Evolutionary conservation across 2,329 filamentous ascomycete genomes (phyloP).

Genomic region (Diaporthe eres): DNA sequence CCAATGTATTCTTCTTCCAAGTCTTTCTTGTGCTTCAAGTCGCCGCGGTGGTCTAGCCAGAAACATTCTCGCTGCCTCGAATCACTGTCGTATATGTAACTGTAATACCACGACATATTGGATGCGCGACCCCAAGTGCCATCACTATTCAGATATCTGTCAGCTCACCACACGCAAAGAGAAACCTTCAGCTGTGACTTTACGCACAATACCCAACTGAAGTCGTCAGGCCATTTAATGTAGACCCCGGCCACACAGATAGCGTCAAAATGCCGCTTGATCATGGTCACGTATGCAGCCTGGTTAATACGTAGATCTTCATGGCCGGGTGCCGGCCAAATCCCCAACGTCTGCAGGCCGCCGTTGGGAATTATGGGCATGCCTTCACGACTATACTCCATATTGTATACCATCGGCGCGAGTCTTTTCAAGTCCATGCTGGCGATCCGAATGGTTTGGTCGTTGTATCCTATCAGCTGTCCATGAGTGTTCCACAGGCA

Average conservation of each 20-base stretch:
- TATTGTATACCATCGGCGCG: too few species aligned
- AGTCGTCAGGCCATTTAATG: background rate
- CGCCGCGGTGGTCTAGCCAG: slow-evolving; percentile 23
- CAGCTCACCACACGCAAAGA: background rate
- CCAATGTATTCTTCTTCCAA: slow-evolving; percentile 10
- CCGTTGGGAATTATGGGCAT: background rate
- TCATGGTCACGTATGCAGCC: slow-evolving; percentile 6
- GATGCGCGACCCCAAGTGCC: slow-evolving; percentile 10
- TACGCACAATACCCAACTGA: background rate
- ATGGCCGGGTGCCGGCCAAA: background rate
- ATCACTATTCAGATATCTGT: background rate
- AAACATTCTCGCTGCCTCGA: slow-evolving; percentile 12
- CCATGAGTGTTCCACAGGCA: too few species aligned
- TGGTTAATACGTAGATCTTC: background rate
- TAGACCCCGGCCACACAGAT: background rate
- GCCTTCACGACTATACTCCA: too few species aligned
- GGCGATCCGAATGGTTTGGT: too few species aligned
- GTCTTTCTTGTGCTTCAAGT: slow-evolving; percentile 5
- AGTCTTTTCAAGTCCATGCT: too few species aligned
- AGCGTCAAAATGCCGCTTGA: slow-evolving; percentile 26
- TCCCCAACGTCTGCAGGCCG: background rate
- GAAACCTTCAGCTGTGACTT: background rate
- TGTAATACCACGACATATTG: slow-evolving; percentile 18
- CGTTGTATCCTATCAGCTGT: too few species aligned
- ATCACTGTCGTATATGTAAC: background rate